Evolutionary conservation across 129 eudicot genomes (phyloP).

Genomic region (Saposhnikovia divaricata): DNA sequence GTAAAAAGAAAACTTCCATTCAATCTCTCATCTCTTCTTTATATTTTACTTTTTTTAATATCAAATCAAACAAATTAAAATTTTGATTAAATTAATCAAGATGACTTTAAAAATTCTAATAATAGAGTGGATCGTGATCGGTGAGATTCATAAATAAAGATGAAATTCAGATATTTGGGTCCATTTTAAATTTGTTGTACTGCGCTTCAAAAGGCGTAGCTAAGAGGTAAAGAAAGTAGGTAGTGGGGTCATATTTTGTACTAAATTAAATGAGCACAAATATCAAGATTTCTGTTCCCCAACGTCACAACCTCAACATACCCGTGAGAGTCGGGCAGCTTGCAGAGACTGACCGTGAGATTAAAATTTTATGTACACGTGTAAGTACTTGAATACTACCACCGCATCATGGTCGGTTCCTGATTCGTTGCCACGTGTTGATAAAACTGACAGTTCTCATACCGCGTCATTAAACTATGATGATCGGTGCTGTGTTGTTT

Average conservation of each 20-base stretch:
- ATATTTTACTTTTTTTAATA: too few species aligned
- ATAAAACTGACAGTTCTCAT: background rate
- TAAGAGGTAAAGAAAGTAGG: background rate
- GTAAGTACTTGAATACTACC: background rate
- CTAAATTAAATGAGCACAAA: background rate
- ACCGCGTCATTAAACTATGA: background rate
- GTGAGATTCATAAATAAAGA: too few species aligned
- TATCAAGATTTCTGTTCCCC: slow-evolving; percentile 17
- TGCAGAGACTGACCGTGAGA: background rate
- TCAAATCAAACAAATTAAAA: too few species aligned
- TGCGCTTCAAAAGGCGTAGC: too few species aligned
- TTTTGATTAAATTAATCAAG: too few species aligned
- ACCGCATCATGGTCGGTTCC: background rate
- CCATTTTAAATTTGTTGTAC: too few species aligned
- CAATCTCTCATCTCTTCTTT: too few species aligned
- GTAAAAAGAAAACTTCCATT: too few species aligned
- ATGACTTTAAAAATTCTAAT: too few species aligned
- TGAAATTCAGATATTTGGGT: too few species aligned
- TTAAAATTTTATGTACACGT: background rate
- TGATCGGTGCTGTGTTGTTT: background rate
- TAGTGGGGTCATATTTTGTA: background rate
- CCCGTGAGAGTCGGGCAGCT: slow-evolving; percentile 15
- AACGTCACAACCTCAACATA: background rate
- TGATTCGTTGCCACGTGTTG: slow-evolving; percentile 9
- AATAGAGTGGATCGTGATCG: too few species aligned